Evolutionary conservation across 1,139 yeast species (phyloP), one percentile per base, ranked within the genome.

Genomic region (Pneumocystis carinii): DNA sequence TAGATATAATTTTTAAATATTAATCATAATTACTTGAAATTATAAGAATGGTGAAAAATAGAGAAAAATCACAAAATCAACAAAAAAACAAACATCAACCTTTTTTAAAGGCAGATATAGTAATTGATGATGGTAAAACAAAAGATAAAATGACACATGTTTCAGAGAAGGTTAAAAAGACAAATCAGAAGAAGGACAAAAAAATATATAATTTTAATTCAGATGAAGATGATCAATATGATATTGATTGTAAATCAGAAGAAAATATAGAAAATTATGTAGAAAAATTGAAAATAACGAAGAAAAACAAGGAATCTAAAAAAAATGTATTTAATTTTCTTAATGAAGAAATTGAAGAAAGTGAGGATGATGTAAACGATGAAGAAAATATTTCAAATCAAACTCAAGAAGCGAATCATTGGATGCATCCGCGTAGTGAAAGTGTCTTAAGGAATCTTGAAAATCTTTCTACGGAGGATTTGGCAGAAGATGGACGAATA

Each of bases 381-480:
- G 35, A 61, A 6, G 37, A 39, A 24, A 59, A 61, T 4, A 60
- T 60, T 48, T 48, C 55, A 48, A 17, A 24, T n/a, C 19, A 3
- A 29, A 48, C 39, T 36, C 59, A 15, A 62, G 58, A 59, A 56
- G 39, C 42, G 59, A 59, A 42, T 58, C 39, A 59, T 62, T 60
- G 27, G 53, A 60, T 38, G 27, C 56, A 14, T 24, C 59, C 10
- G 6, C 39, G 15, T 37, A 55, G 19, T 35, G 59, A 14, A 57
- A 41, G 12, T 60, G 59, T 56, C 10, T 57, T 12, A 58, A 53
- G 37, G 32, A 32, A 15, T 36, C 55, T 32, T 41, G 57, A 56
- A 60, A 63, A 53, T 61, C 38, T 37, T 29, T 59, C 29, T 61
- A 61, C n/a, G 38, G 56, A 42, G 59, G 24, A 39, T 63, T 62